Evolutionary conservation across 73 alveolate species (phyloP), one percentile per base, ranked within the genome.

Genomic region (Breviolum minutum): DNA sequence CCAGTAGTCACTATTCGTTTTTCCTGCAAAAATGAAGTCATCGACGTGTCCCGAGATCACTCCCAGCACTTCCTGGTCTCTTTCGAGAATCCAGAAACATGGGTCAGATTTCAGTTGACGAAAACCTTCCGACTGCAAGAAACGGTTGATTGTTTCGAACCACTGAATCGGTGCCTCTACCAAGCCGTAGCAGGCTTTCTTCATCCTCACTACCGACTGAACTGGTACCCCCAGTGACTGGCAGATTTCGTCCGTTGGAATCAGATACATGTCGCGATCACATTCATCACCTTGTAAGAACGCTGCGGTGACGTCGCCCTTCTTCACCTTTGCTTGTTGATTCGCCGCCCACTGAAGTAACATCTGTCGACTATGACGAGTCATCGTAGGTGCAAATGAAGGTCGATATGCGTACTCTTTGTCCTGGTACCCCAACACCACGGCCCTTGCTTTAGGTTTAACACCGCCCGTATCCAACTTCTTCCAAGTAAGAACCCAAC

Each of bases 111-210:
- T n/a, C 32, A 86, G 95, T 16, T 86, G 95, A 1, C n/a, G 29
- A 63, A 62, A 86, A 8, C 79, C 95, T 29, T 48, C 26, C 54
- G 30, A 19, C 17, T 86, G 61, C 9, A 86, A 30, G 54, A 86
- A 86, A 63, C 22, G 22, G 64, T 86, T 86, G 32, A 86, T 69
- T 20, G 95, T 86, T 27, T 86, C 95, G 63, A 86, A 86, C 95
- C 95, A 86, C 29, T 86, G 66, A 2, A 86, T 86, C 63, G 95
- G 95, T 7, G 95, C 95, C 29, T 86, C 95, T 2, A 86, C 95
- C n/a, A 86, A 69, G 17, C 95, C 95, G 63, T 84, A 84, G 61
- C 93, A 84, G 60, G 93, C 95, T 29, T 63, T 62, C 32, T 69
- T 22, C 63, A 86, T 68, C 9, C 81, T 5, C 19, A 68, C 71